Evolutionary conservation across 805 yeast genomes (phyloP).

Genomic region (Saturnispora galanensis): DNA sequence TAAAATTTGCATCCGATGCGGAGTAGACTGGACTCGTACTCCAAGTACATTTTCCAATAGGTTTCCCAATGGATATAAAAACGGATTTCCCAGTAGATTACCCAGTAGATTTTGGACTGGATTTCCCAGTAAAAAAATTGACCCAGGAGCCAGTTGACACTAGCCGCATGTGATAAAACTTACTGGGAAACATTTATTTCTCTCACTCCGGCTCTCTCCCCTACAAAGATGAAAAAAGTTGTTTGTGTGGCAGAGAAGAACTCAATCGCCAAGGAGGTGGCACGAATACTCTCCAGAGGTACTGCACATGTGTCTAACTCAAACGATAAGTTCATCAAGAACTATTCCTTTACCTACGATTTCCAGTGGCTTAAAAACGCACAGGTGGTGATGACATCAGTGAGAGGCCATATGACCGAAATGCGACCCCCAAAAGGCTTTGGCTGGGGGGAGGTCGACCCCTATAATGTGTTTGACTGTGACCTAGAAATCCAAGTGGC

Average conservation of each 20-base stretch:
- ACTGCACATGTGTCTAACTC: constrained; percentile 34
- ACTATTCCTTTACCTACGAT: constrained; percentile 71
- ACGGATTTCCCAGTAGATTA: too few species aligned
- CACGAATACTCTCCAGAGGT: constrained; percentile 71
- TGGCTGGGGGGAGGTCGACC: constrained; percentile 58
- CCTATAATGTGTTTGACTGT: constrained; percentile 61
- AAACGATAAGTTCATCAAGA: constrained; percentile 53
- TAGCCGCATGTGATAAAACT: too few species aligned
- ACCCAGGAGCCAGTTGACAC: too few species aligned
- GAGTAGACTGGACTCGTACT: too few species aligned
- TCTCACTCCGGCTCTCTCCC: background rate
- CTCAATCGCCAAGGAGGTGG: constrained; percentile 81
- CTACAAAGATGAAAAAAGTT: constrained; percentile 42
- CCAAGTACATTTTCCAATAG: too few species aligned
- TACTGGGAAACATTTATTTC: too few species aligned
- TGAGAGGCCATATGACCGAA: constrained; percentile 71
- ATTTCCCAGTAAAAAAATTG: too few species aligned
- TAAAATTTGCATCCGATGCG: too few species aligned
- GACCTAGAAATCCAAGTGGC: constrained; percentile 27
- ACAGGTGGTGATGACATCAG: constrained; percentile 71
- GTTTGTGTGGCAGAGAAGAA: constrained; percentile 97
- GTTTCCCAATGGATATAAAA: too few species aligned
- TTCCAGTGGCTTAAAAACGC: constrained; percentile 53
- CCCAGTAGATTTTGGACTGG: too few species aligned
- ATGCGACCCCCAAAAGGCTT: constrained; percentile 54